Evolutionary conservation across 805 yeast species (phyloP), one percentile per base, ranked within the genome.

Genomic region (Nakazawaea ishiwadae): DNA sequence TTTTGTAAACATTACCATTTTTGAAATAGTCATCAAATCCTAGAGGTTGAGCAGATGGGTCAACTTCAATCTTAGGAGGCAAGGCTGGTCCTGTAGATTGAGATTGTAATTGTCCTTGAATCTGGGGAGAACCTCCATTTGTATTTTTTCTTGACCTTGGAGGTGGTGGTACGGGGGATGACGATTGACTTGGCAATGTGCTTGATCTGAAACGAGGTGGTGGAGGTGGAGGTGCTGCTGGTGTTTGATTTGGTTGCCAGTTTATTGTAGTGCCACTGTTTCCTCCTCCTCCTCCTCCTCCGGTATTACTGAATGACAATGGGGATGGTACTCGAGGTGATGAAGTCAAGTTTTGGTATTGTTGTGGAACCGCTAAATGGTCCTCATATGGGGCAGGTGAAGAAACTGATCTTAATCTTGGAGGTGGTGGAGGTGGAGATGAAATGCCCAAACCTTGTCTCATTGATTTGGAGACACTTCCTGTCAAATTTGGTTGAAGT

Each of bases 391-490:
- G 37, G 16, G 29, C 17, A 10, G 46, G 39, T 9, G 44, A 39
- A 8, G 42, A 39, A n/a, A 31, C 27, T 12, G 39, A 16, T 28
- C 41, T 18, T 23, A 28, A 15, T 31, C 44, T 39, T 5, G 36
- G 38, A 11, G 39, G 39, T 37, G 39, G 40, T 18, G 29, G 45
- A 27, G 30, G 35, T 5, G 42, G 39, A 5, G 48, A 42, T 15
- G 40, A 17, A 15, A 39, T 10, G 17, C 44, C 39, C 35, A 44
- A 27, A 12, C 53, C 59, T n/a, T 42, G 54, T 40, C 62, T 51
- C 59, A 59, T 56, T 3, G 77, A 69, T 44, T 75, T 65, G 46
- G 77, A 73, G 52, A 71, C 81, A 40, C 75, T 76, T 45, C 81
- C 81, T 4, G 81, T 74, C 38, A 67, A 47, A 48, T 73, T 74